Conservation (phyloP, 441 rosid genomes). For the Erodium trifolium region DNA sequence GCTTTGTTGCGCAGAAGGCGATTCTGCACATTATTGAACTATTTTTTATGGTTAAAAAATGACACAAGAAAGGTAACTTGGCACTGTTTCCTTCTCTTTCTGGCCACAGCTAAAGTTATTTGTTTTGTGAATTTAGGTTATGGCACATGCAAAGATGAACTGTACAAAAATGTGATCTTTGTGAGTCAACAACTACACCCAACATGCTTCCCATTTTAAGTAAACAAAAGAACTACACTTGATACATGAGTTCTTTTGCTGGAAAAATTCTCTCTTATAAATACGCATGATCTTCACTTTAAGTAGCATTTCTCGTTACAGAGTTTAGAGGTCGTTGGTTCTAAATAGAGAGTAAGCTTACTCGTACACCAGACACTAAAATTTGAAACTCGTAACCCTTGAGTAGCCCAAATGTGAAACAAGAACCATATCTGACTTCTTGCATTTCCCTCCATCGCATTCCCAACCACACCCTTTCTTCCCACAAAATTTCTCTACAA, state of each 20-base stretch:
- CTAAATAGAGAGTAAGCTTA: too few species aligned
- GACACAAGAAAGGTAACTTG: background rate
- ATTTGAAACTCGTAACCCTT: too few species aligned
- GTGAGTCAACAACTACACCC: conserved; percentile 5
- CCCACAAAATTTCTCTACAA: background rate
- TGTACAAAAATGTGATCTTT: background rate
- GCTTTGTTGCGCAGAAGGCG: conserved; percentile 21
- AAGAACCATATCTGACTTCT: background rate
- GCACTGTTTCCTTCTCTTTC: too few species aligned
- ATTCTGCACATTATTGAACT: background rate
- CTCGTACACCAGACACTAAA: too few species aligned
- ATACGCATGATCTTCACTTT: background rate
- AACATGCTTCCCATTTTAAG: background rate
- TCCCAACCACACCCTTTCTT: background rate
- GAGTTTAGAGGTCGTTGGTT: background rate
- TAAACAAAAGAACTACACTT: background rate
- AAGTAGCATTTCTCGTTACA: background rate
- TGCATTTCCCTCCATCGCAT: background rate
- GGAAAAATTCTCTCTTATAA: background rate
- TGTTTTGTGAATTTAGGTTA: background rate
- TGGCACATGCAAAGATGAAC: background rate
- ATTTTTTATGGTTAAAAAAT: background rate
- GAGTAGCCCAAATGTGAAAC: background rate
- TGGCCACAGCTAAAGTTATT: background rate
- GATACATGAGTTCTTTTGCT: background rate